These are phyloP conservation scores for Penicillium sp. DNA, from an alignment of 2,329 filamentous ascomycete species.

Conservation along the genomic window DNA sequence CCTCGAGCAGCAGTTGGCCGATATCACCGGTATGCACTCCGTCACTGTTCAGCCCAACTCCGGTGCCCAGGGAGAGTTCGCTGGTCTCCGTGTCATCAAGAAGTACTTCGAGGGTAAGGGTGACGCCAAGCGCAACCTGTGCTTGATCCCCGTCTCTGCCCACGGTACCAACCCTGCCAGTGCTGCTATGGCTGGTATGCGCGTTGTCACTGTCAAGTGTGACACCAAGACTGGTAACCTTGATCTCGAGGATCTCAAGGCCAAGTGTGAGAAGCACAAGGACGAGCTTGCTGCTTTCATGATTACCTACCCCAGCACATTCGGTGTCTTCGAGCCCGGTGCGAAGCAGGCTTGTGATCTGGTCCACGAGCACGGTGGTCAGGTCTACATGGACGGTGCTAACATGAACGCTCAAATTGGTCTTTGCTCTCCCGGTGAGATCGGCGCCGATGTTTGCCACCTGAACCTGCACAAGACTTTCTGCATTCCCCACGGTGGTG, in stretches of 20 bases:
- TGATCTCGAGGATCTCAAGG: constrained; percentile 80
- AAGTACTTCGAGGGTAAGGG: constrained; percentile 74
- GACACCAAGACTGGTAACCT: constrained; percentile 85
- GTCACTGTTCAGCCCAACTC: constrained; percentile 93
- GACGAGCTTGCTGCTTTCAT: constrained; percentile 89
- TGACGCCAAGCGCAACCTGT: constrained; percentile 75
- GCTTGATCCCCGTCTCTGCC: constrained; percentile 90
- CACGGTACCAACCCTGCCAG: constrained; percentile 96
- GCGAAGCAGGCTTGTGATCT: constrained; percentile 83
- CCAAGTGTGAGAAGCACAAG: constrained; percentile 85
- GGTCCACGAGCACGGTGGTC: constrained; percentile 84
- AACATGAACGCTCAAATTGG: constrained; percentile 99
- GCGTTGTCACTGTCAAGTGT: constrained; percentile 89
- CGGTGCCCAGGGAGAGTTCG: constrained; percentile 92
- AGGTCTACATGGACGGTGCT: constrained; percentile 98
- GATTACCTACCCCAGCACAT: constrained; percentile 96
- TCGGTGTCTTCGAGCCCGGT: constrained; percentile 88
- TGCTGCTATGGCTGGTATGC: constrained; percentile 94
- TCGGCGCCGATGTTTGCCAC: constrained; percentile 95
- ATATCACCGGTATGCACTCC: constrained; percentile 87
- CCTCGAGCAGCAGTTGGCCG: constrained; percentile 73
- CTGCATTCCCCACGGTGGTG: constrained; percentile 95
- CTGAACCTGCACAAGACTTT: constrained; percentile 98
- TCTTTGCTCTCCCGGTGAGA: constrained; percentile 89
- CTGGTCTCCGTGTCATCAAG: constrained; percentile 83